phyloP scores from a whole-genome alignment of 1,284 basidiomycete species.

The Wolfiporia cocos region DNA sequence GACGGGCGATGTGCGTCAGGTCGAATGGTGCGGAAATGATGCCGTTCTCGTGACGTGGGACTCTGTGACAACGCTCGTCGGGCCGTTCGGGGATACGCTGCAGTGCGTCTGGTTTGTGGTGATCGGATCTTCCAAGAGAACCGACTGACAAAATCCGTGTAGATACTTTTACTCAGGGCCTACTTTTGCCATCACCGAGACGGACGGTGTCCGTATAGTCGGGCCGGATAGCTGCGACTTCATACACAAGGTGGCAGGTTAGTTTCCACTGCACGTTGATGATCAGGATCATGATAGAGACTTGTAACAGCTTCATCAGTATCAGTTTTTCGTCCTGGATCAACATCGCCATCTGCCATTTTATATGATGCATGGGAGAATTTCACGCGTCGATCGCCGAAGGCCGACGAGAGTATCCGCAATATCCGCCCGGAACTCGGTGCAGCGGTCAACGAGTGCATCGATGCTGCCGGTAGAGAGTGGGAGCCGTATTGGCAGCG shows the following conservation, averaged over 20 bases:
- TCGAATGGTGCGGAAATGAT: constrained; percentile 97
- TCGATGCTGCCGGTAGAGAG: constrained; percentile 91
- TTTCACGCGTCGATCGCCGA: constrained; percentile 78
- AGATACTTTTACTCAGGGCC: constrained; percentile 81
- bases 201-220: constrained; percentile 84
- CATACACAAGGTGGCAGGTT: constrained; percentile 89
- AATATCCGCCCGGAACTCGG: constrained; percentile 84
- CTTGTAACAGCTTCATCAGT: constrained; percentile 55
- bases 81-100: constrained; percentile 87
- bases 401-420: constrained; percentile 90
- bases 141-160: neutral
- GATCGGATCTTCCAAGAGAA: neutral
- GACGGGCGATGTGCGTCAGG: constrained; percentile 54
- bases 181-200: constrained; percentile 76
- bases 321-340: constrained; percentile 88
- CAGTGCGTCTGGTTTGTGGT: constrained; percentile 44
- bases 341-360: constrained; percentile 87
- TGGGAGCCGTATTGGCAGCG: constrained; percentile 91
- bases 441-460: constrained; percentile 86
- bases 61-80: constrained; percentile 77
- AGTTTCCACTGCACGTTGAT: constrained; percentile 12
- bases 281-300: constrained; percentile 6
- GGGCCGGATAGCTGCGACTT: constrained; percentile 82
- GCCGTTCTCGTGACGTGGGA: constrained; percentile 88
- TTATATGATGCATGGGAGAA: constrained; percentile 91